phyloP scores from a whole-genome alignment of 2,329 filamentous ascomycete species.

The Alternaria sp. region DNA sequence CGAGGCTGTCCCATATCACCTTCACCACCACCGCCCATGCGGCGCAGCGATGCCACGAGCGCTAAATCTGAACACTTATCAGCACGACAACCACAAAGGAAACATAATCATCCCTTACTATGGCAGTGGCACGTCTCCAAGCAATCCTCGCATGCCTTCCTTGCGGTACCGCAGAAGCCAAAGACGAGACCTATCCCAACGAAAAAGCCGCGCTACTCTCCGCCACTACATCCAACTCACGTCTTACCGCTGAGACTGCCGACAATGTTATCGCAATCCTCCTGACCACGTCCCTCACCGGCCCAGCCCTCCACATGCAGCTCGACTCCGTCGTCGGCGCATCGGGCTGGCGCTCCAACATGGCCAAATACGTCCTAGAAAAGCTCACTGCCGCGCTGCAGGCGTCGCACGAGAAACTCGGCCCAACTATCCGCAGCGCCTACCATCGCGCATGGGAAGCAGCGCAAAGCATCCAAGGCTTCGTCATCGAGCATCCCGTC shows the following conservation, averaged over 20 bases:
- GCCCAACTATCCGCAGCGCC: slow-evolving; percentile 31
- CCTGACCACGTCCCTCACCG: slow-evolving; percentile 24
- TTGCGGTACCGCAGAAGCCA: slow-evolving; percentile 6
- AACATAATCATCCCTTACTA: not conserved
- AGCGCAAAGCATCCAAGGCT: slow-evolving; percentile 33
- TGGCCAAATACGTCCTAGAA: slow-evolving; percentile 40
- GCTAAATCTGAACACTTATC: slow-evolving; percentile 10
- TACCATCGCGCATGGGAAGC: slow-evolving; percentile 34
- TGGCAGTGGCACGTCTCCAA: slow-evolving; percentile 19
- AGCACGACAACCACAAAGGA: not conserved
- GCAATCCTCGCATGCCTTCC: slow-evolving; percentile 23
- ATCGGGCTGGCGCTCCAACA: slow-evolving; percentile 41
- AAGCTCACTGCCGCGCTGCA: slow-evolving; percentile 37
- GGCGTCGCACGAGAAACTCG: slow-evolving; percentile 31
- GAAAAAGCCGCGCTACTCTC: slow-evolving; percentile 26
- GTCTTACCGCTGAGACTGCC: slow-evolving; percentile 23
- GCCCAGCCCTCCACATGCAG: slow-evolving; percentile 24
- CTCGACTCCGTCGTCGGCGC: slow-evolving; percentile 37
- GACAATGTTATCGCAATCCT: slow-evolving; percentile 30
- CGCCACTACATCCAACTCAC: not conserved
- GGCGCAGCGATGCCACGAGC: slow-evolving; percentile 16
- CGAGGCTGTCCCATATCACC: not conserved
- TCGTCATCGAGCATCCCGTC: slow-evolving; percentile 42
- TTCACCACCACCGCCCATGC: not conserved
- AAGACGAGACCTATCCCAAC: not conserved